Percentiles rank a stretch among this genome's conserved stretches.
Conservation (phyloP, 1,284 basidiomycete species). For the Ustilago hordei region DNA sequence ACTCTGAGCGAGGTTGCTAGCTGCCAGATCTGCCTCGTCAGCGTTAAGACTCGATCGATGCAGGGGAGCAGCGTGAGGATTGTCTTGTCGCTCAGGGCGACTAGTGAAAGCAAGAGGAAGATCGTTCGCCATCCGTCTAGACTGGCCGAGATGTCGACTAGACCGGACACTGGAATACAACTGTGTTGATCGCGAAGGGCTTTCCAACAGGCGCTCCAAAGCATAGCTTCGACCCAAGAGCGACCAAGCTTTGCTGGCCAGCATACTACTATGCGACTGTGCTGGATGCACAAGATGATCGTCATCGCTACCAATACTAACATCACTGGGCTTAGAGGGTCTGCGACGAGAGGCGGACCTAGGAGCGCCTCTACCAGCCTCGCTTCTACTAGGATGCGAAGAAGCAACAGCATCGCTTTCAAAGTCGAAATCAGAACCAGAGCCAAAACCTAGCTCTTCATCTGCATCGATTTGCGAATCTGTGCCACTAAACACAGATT, state of each 20-base stretch:
- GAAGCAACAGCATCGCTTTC: conserved; percentile 47
- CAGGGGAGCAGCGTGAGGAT: not conserved
- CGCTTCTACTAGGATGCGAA: conserved; percentile 38
- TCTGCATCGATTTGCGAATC: conserved; percentile 48
- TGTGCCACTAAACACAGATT: conserved; percentile 38
- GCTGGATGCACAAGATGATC: conserved; percentile 10
- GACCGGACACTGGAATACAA: conserved; percentile 43
- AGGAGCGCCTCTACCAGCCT: conserved; percentile 12
- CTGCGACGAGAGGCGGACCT: conserved; percentile 21
- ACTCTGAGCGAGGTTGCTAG: conserved; percentile 47
- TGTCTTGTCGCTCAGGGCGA: conserved; percentile 34
- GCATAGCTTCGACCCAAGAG: conserved; percentile 28
- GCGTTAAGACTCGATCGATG: conserved; percentile 2
- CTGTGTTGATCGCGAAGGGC: conserved; percentile 34
- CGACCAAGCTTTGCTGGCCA: conserved; percentile 47
- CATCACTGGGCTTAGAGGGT: conserved; percentile 30
- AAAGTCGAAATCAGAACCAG: conserved; percentile 51
- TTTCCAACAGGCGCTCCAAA: conserved; percentile 26
- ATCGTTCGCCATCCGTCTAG: conserved; percentile 13
- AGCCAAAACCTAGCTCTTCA: conserved; percentile 50
- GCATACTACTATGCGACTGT: conserved; percentile 21
- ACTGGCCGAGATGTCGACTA: conserved; percentile 19
- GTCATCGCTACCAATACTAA: conserved; percentile 34
- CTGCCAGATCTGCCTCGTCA: conserved; percentile 36
- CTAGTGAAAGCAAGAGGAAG: conserved; percentile 38